Conservation (phyloP, 1,139 yeast species). For the Diutina siamensis region DNA sequence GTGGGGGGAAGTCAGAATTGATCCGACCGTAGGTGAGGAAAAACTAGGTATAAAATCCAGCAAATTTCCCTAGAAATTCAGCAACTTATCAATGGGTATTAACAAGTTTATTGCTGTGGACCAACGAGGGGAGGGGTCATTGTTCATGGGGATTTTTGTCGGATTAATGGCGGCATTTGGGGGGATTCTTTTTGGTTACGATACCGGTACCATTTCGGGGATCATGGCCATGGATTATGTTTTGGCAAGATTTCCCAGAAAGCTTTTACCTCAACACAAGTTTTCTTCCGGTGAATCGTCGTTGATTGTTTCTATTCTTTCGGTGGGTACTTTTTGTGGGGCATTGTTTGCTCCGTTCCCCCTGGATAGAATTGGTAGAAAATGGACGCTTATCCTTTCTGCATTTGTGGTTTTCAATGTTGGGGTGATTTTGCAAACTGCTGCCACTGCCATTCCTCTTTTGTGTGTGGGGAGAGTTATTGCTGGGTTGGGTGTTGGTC, state of each 20-base stretch:
- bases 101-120: constrained; percentile 15
- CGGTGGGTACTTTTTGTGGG: constrained; percentile 67
- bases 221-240: constrained; percentile 64
- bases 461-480: constrained; percentile 16
- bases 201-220: constrained; percentile 73
- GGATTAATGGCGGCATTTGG: constrained; percentile 49
- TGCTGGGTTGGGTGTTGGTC: constrained; percentile 49
- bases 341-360: constrained; percentile 38
- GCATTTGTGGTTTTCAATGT: constrained; percentile 44
- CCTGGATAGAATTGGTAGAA: constrained; percentile 50
- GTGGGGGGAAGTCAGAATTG: no score
- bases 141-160: constrained; percentile 22
- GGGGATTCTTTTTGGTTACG: constrained; percentile 65
- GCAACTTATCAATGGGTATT: neutral
- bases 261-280: constrained; percentile 8
- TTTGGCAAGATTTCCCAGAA: constrained; percentile 34
- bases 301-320: constrained; percentile 54
- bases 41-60: neutral
- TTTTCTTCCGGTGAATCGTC: constrained; percentile 49
- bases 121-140: neutral
- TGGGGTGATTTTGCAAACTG: constrained; percentile 53
- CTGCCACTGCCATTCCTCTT: constrained; percentile 35
- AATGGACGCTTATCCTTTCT: constrained; percentile 38
- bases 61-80: neutral
- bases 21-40: neutral